phyloP scores from a whole-genome alignment of 73 alveolate species.

The Tetrahymena elliotti region DNA sequence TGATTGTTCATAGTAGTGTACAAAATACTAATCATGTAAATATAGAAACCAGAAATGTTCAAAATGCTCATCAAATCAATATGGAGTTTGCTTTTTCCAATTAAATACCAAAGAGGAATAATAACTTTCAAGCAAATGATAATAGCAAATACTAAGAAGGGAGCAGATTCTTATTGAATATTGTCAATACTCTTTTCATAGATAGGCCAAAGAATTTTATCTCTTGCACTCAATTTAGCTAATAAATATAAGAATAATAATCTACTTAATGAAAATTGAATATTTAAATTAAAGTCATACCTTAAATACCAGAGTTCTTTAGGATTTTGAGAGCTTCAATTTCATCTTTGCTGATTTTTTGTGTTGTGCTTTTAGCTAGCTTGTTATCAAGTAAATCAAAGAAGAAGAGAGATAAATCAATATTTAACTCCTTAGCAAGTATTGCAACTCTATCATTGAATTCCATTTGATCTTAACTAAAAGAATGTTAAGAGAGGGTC shows the following conservation, averaged over 20 bases:
- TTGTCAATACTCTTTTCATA: neutral
- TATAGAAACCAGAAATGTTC: neutral
- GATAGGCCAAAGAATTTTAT: neutral
- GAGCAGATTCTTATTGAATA: neutral
- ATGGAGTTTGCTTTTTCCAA: neutral
- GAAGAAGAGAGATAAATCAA: neutral
- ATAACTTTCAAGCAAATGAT: neutral
- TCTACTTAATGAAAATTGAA: no score
- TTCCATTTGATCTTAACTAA: neutral
- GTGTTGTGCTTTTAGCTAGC: neutral
- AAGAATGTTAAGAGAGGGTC: neutral
- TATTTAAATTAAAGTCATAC: neutral
- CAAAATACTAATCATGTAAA: neutral
- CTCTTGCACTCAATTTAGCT: neutral
- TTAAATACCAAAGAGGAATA: neutral
- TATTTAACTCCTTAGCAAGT: neutral
- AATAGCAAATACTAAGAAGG: neutral
- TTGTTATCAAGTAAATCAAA: neutral
- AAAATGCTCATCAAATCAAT: neutral
- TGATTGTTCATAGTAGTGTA: neutral
- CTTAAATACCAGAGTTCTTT: neutral
- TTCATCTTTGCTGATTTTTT: neutral
- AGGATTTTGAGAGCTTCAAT: neutral
- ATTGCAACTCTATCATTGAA: neutral
- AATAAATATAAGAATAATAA: neutral